Conservation (phyloP, 2,329 filamentous ascomycete species). For the Fusarium vanettenii region DNA sequence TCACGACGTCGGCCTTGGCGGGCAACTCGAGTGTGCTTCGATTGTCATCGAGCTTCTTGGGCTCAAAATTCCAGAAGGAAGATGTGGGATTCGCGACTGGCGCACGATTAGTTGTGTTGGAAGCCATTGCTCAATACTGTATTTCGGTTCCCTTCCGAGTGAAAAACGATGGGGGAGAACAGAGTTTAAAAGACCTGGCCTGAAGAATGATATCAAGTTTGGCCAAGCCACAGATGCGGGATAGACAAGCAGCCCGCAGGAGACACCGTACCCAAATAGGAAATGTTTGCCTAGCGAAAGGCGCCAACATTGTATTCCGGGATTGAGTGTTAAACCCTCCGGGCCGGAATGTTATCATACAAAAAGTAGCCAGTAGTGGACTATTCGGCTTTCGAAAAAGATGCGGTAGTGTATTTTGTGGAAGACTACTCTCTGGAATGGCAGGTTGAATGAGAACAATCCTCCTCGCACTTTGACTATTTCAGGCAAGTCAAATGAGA, state of each 20-base stretch:
- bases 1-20: constrained; percentile 54
- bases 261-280: background rate
- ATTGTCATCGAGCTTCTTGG: constrained; percentile 11
- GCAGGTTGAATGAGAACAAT: background rate
- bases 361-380: background rate
- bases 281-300: background rate
- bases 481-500: background rate
- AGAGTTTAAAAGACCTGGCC: background rate
- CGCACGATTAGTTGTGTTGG: background rate
- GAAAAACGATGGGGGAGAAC: background rate
- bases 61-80: constrained; percentile 22
- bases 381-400: background rate
- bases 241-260: background rate
- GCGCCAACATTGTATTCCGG: background rate
- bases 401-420: background rate
- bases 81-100: constrained; percentile 18
- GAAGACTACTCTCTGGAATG: background rate
- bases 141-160: background rate
- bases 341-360: background rate
- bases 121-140: background rate
- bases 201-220: background rate
- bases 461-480: no score
- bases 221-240: background rate
- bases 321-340: background rate
- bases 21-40: constrained; percentile 47